phyloP scores from a whole-genome alignment of 768 basidiomycete species.

The Mrakia gelida region DNA sequence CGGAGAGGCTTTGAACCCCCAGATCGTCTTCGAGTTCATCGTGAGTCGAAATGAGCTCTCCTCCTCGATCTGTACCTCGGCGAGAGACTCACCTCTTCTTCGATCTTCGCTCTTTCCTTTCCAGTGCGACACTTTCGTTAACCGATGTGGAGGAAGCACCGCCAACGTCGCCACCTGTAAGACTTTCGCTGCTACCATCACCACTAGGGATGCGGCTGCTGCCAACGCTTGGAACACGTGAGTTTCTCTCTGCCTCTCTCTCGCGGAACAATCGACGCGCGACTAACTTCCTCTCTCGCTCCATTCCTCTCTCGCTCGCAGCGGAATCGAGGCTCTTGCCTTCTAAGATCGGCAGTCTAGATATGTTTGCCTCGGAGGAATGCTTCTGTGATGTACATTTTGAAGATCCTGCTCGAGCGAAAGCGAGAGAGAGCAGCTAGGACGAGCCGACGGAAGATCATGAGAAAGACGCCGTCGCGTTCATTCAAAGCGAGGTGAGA shows the following conservation, averaged over 20 bases:
- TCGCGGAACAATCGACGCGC: neutral
- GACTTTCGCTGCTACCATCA: neutral
- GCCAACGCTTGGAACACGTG: slow-evolving; percentile 1
- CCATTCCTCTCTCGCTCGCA: neutral
- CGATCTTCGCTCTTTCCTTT: neutral
- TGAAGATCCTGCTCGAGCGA: neutral
- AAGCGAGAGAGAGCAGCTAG: too few species aligned
- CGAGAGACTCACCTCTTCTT: neutral
- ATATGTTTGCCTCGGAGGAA: too few species aligned
- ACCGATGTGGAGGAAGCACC: slow-evolving; percentile 8
- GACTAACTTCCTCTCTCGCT: neutral
- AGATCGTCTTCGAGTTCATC: neutral
- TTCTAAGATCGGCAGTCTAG: neutral
- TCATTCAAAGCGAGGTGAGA: too few species aligned
- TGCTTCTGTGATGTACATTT: too few species aligned
- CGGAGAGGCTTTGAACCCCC: slow-evolving; percentile 37
- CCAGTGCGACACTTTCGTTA: slow-evolving; percentile 40
- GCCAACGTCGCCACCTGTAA: neutral
- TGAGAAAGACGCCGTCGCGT: too few species aligned
- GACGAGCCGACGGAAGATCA: too few species aligned
- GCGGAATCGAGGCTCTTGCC: neutral
- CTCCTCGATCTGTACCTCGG: neutral
- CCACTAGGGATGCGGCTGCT: neutral
- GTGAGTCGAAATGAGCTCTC: neutral
- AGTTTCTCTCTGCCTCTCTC: neutral